Base-by-base conservation (phyloP, 352 stramenopile genomes). In the Blastocystis sp. region DNA sequence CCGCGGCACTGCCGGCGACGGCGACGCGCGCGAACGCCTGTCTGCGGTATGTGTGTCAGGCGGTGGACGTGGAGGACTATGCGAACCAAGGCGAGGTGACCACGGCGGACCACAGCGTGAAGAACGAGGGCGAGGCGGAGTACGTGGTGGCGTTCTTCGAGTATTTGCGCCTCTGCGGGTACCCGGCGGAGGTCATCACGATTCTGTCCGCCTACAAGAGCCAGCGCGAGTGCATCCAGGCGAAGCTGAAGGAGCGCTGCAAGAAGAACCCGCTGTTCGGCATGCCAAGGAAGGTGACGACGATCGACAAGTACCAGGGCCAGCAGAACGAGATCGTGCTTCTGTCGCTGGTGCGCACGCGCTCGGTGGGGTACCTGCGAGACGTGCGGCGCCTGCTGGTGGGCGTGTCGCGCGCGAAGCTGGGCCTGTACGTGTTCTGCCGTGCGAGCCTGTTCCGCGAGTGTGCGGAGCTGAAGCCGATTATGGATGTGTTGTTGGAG, bases 241-340 rank as follows among this genome's bases (percentile, higher is more conserved):
- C 96, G 56, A 92, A 98, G 62, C 76, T 98, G 34, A 65, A 87
- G 52, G 61, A 90, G 76, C 52, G 89, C 21, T 91, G 53, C 41
- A 66, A 34, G 28, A 34, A 34, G 28, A 34, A 34, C 28, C 28
- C 28, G 28, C 28, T 34, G 28, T 34, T 34, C 11, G 90, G 48
- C 41, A 82, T 87, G 66, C 64, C 89, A 7, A 19, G 53, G 11
- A 21, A 89, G 3, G 91, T 98, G 23, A 94, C 91, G 21, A 98
- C 95, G 5, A 93, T 98, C 3, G 95, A 98, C 91, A 91, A 95
- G 69, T 98, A 96, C 89, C 95, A 98, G 91, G 94, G 95, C 38
- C 93, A 97, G 88, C 94, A 98, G 89, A 97, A 96, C 88, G 94
- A 98, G 89, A 95, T 94, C 86, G 91, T 98, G n/a, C 89, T 98